Evolutionary conservation across 768 basidiomycete genomes (phyloP).

Genomic region (Suillus cothurnatus): DNA sequence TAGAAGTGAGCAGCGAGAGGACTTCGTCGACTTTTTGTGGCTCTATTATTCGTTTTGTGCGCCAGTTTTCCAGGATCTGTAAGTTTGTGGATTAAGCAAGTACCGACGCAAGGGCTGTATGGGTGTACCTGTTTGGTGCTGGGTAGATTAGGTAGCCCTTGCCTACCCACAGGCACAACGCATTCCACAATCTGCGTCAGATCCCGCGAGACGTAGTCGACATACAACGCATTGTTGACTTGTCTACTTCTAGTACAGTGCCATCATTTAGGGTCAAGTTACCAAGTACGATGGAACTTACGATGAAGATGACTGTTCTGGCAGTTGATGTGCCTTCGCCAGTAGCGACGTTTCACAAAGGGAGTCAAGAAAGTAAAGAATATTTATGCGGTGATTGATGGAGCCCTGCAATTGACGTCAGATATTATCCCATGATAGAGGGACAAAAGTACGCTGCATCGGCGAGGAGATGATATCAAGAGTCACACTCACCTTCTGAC

Average conservation of each 20-base stretch:
- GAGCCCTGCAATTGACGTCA: slow-evolving; percentile 54
- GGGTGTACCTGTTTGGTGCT: slow-evolving; percentile 81
- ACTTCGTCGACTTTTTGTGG: slow-evolving; percentile 76
- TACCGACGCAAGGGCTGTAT: background rate
- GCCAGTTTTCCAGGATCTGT: slow-evolving; percentile 92
- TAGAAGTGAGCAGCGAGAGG: slow-evolving; percentile 54
- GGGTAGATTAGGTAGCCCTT: slow-evolving; percentile 84
- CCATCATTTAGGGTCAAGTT: slow-evolving; percentile 38
- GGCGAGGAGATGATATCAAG: background rate
- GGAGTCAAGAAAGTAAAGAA: slow-evolving; percentile 88
- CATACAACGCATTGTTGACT: slow-evolving; percentile 58
- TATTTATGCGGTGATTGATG: slow-evolving; percentile 91
- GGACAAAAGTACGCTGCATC: background rate
- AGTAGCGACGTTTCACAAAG: slow-evolving; percentile 79
- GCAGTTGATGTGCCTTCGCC: slow-evolving; percentile 54
- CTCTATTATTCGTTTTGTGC: slow-evolving; percentile 81
- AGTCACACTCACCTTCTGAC: slow-evolving; percentile 63
- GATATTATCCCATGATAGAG: background rate
- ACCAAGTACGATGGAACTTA: slow-evolving; percentile 9
- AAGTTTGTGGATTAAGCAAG: background rate
- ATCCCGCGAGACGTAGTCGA: slow-evolving; percentile 79
- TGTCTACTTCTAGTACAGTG: slow-evolving; percentile 23
- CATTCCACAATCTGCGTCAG: slow-evolving; percentile 74
- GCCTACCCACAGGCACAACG: slow-evolving; percentile 88
- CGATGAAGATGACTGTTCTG: slow-evolving; percentile 28